Evolutionary conservation across 2,329 filamentous ascomycete species (phyloP).

Genomic region (Periconia digitata): DNA sequence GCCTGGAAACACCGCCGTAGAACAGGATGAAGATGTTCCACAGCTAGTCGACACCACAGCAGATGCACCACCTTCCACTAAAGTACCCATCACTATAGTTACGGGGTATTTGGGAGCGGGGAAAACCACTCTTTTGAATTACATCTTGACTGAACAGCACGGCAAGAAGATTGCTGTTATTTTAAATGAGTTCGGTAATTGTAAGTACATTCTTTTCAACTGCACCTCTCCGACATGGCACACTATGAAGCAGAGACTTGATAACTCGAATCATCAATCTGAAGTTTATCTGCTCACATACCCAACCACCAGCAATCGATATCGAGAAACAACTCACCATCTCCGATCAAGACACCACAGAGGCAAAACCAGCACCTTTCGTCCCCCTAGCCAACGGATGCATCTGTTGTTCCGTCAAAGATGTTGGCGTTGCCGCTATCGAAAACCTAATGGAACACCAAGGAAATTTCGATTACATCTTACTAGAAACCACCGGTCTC

Average conservation of each 20-base stretch:
- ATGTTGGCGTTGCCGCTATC: slow-evolving; percentile 90
- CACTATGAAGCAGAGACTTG: too few species aligned
- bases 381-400: slow-evolving; percentile 95
- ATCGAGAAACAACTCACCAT: slow-evolving; percentile 96
- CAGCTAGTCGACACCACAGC: slow-evolving; percentile 38
- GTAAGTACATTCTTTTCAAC: slow-evolving; percentile 9
- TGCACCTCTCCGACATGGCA: not conserved
- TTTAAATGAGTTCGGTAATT: slow-evolving; percentile 67
- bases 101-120: slow-evolving; percentile 93
- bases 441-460: slow-evolving; percentile 94
- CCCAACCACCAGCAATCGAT: slow-evolving; percentile 70
- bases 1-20: slow-evolving; percentile 24
- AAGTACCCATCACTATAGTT: slow-evolving; percentile 83
- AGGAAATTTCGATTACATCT: slow-evolving; percentile 94
- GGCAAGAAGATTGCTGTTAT: slow-evolving; percentile 98
- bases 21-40: slow-evolving; percentile 23
- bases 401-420: slow-evolving; percentile 98
- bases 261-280: not conserved
- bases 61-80: slow-evolving; percentile 57
- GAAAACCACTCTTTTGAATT: slow-evolving; percentile 93
- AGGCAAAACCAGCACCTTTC: slow-evolving; percentile 56
- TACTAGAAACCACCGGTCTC: slow-evolving; percentile 92
- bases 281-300: slow-evolving; percentile 3
- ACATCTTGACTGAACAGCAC: slow-evolving; percentile 91
- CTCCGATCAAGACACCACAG: slow-evolving; percentile 50